These are phyloP conservation scores for Gypsophila paniculata DNA, from an alignment of 179 eudicot species.

Conservation along the genomic window DNA sequence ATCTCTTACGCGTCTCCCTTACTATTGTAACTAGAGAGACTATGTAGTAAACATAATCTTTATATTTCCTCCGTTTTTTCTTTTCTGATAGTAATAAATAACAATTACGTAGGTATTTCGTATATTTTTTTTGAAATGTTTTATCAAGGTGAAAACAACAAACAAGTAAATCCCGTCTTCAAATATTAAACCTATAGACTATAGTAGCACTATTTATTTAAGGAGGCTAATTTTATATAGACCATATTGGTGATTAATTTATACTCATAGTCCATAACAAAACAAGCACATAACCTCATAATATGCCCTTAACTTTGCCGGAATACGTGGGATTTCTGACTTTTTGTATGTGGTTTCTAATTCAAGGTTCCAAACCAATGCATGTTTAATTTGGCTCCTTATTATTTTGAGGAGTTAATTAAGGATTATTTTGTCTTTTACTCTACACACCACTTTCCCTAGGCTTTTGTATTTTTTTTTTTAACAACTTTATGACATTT, in stretches of 20 bases:
- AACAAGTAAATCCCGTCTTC: too few species aligned
- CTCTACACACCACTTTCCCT: constrained; percentile 12
- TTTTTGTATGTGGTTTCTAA: constrained; percentile 8
- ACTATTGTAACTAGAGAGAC: too few species aligned
- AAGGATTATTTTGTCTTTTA: background rate
- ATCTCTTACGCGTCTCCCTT: too few species aligned
- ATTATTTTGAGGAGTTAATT: background rate
- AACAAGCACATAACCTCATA: background rate
- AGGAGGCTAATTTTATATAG: too few species aligned
- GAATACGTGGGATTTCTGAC: constrained; percentile 26
- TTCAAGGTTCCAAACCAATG: constrained; percentile 8
- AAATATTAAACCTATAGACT: too few species aligned
- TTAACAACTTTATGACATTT: constrained; percentile 5
- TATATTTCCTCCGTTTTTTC: background rate
- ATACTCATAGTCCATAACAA: background rate
- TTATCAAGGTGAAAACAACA: too few species aligned
- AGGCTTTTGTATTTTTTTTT: background rate
- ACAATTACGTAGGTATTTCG: too few species aligned
- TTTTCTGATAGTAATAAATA: too few species aligned
- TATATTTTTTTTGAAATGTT: too few species aligned
- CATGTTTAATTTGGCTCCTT: constrained; percentile 8
- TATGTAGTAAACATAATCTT: background rate
- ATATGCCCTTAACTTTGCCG: constrained; percentile 29
- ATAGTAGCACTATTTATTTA: too few species aligned
- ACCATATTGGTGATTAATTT: background rate